Evolutionary conservation across 495 filamentous ascomycete species (phyloP).

Genomic region (Lasiosphaeris hirsuta): DNA sequence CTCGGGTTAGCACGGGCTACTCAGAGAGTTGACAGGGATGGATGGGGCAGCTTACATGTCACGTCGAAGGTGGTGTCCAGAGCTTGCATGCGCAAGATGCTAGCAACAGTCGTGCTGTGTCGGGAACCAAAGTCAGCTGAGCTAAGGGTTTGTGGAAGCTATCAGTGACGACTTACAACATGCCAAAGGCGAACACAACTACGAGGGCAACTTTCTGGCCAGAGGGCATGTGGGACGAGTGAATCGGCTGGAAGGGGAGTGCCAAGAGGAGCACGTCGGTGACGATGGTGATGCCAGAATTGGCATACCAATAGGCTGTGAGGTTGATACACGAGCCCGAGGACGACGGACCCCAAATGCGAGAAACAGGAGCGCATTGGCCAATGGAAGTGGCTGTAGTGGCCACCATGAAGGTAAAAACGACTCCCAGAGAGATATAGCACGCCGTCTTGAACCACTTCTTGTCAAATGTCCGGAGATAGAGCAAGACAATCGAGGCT

Average conservation of each 20-base stretch:
- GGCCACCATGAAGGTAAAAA: constrained; percentile 27
- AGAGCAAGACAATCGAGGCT: constrained; percentile 33
- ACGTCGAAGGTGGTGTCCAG: background rate
- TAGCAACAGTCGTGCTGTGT: constrained; percentile 9
- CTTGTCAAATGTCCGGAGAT: constrained; percentile 32
- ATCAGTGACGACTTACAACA: constrained; percentile 4
- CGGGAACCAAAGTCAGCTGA: background rate
- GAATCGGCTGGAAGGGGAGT: constrained; percentile 37
- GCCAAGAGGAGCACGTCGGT: constrained; percentile 53
- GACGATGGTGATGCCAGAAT: constrained; percentile 52
- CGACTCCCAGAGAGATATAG: constrained; percentile 17
- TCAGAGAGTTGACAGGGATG: background rate
- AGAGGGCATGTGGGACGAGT: constrained; percentile 4
- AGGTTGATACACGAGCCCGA: constrained; percentile 50
- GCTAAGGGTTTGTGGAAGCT: background rate
- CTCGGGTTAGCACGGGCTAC: background rate
- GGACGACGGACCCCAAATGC: constrained; percentile 49
- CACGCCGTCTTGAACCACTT: constrained; percentile 29
- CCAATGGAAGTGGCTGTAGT: constrained; percentile 32
- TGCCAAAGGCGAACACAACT: constrained; percentile 11
- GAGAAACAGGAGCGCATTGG: constrained; percentile 37
- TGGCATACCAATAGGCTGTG: constrained; percentile 46
- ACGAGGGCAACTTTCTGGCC: constrained; percentile 9
- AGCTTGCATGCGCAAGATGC: constrained; percentile 11
- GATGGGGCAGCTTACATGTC: background rate